Conservation (phyloP, 2,329 filamentous ascomycete species). For the Pseudofabraea citricarpa region DNA sequence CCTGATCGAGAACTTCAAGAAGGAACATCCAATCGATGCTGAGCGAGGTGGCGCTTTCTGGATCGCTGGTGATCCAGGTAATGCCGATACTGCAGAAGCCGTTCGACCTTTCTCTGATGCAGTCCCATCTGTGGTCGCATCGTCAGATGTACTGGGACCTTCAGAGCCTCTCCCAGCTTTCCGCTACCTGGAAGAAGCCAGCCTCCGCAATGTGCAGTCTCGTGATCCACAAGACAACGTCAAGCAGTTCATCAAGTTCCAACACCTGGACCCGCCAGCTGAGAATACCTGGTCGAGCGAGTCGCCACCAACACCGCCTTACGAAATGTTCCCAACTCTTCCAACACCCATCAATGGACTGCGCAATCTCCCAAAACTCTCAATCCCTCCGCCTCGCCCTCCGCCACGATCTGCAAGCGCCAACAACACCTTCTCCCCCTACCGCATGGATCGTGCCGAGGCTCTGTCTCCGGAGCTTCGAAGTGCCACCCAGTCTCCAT, state of each 20-base stretch:
- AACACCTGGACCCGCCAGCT: conserved; percentile 52
- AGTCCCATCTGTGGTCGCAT: conserved; percentile 80
- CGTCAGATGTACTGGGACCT: conserved; percentile 82
- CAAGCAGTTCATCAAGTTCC: conserved; percentile 83
- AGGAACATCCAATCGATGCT: conserved; percentile 63
- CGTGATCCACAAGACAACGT: conserved; percentile 91
- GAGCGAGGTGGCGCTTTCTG: conserved; percentile 61
- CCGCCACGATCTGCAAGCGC: conserved; percentile 26
- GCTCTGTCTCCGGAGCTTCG: conserved; percentile 51
- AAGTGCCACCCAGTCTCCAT: conserved; percentile 43
- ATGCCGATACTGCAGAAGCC: conserved; percentile 59
- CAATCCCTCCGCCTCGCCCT: conserved; percentile 43
- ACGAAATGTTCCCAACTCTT: conserved; percentile 53
- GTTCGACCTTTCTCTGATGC: conserved; percentile 68
- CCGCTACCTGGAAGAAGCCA: conserved; percentile 67
- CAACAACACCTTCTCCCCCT: conserved; percentile 38
- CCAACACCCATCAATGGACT: conserved; percentile 46
- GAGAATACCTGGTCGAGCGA: conserved; percentile 36
- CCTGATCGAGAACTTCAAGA: conserved; percentile 68
- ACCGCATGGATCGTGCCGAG: conserved; percentile 47
- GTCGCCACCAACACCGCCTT: conserved; percentile 65
- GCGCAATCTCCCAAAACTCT: conserved; percentile 55
- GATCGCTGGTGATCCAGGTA: conserved; percentile 74
- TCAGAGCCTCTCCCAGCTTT: conserved; percentile 58
- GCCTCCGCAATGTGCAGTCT: conserved; percentile 62